Evolutionary conservation across 495 filamentous ascomycete genomes (phyloP).

Genomic region (Annulohypoxylon nitens): DNA sequence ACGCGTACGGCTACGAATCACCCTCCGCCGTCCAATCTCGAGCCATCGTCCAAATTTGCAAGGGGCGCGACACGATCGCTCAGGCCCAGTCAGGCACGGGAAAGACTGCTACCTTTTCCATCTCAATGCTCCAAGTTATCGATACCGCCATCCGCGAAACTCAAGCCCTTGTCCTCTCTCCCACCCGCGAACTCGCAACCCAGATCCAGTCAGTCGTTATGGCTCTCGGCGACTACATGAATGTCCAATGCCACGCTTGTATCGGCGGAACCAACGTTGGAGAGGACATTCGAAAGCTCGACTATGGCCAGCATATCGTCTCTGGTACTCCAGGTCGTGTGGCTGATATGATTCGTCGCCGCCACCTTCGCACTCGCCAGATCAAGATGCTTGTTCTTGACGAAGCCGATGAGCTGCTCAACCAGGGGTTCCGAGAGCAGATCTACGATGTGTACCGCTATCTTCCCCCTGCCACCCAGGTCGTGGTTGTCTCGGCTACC

Average conservation of each 20-base stretch:
- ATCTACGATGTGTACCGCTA: constrained; percentile 99
- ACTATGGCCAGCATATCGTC: constrained; percentile 97
- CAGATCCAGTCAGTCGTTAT: constrained; percentile 99
- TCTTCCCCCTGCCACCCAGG: constrained; percentile 94
- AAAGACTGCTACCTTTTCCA: constrained; percentile 99
- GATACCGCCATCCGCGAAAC: constrained; percentile 86
- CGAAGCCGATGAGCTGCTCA: constrained; percentile 91
- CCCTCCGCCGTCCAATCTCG: constrained; percentile 97
- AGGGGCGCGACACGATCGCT: constrained; percentile 97
- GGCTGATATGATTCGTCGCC: constrained; percentile 98
- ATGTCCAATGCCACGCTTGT: constrained; percentile 98
- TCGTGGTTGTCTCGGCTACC: constrained; percentile 97
- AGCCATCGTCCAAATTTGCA: constrained; percentile 98
- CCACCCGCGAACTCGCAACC: constrained; percentile 95
- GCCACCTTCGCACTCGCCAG: constrained; percentile 89
- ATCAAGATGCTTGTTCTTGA: constrained; percentile 99
- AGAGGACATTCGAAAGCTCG: constrained; percentile 96
- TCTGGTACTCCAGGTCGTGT: constrained; percentile 96
- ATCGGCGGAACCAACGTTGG: constrained; percentile 98
- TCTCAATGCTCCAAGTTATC: constrained; percentile 95
- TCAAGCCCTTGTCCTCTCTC: constrained; percentile 96
- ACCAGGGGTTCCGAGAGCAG: constrained; percentile 97
- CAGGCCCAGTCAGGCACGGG: constrained; percentile 99
- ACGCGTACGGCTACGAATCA: constrained; percentile 98
- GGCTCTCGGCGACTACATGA: constrained; percentile 99